Evolutionary conservation across 768 basidiomycete species (phyloP).

Genomic region (Trametes cubensis): DNA sequence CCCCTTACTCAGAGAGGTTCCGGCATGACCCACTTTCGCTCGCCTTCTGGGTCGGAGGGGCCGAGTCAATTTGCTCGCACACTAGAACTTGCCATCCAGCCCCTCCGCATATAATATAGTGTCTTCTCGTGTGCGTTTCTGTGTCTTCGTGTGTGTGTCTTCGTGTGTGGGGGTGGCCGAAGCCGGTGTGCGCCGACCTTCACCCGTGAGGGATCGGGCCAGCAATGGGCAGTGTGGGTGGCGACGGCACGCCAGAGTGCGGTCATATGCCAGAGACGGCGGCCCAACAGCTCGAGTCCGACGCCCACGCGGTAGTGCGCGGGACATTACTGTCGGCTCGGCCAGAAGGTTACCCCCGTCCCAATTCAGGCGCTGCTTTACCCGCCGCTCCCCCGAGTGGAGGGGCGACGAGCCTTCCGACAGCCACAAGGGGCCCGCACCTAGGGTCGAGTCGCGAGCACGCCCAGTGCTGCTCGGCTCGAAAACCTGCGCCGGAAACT

Average conservation of each 20-base stretch:
- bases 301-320: neutral
- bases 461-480: neutral
- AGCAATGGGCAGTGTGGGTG: neutral
- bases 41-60: too few relatives aligned
- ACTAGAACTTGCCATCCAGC: neutral
- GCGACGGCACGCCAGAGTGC: neutral
- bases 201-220: neutral
- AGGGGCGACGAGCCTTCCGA: neutral
- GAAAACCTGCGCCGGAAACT: constrained; percentile 1
- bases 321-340: too few relatives aligned
- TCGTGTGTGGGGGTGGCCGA: neutral
- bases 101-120: neutral
- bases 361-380: constrained; percentile 4
- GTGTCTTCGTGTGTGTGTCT: neutral
- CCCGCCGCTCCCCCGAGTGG: neutral
- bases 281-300: neutral
- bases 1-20: too few relatives aligned
- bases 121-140: too few relatives aligned
- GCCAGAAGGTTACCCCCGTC: neutral
- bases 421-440: constrained; percentile 8
- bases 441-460: neutral
- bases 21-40: too few relatives aligned
- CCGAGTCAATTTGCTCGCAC: neutral
- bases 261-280: neutral
- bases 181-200: neutral